phyloP scores from a whole-genome alignment of 2,329 filamentous ascomycete genomes.

The Exophiala sp. region DNA sequence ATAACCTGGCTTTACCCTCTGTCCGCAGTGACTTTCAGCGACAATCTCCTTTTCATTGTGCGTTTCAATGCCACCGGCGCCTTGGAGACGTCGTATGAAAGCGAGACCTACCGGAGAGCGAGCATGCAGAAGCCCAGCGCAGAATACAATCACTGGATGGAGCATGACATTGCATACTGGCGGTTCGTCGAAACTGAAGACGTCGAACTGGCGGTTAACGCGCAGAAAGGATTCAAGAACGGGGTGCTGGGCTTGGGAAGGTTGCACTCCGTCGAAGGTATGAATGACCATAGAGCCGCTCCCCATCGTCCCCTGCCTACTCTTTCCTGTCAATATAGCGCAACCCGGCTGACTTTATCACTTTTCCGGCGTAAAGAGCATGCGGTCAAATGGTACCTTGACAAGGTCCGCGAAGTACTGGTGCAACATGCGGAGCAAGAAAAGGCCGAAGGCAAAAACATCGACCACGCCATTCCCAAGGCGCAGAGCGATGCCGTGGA shows the following conservation, averaged over 20 bases:
- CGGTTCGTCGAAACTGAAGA: slow-evolving; percentile 22
- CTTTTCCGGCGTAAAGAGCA: slow-evolving; percentile 13
- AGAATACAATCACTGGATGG: slow-evolving; percentile 24
- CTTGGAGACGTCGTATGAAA: slow-evolving; percentile 22
- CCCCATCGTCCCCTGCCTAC: not conserved
- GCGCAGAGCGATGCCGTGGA: slow-evolving; percentile 20
- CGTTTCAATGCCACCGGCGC: slow-evolving; percentile 23
- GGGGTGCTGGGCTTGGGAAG: slow-evolving; percentile 19
- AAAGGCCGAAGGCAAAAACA: slow-evolving; percentile 17
- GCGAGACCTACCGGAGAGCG: slow-evolving; percentile 24
- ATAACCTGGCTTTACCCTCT: slow-evolving; percentile 25
- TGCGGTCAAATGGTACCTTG: slow-evolving; percentile 25
- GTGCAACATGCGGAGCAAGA: slow-evolving; percentile 21
- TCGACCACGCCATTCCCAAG: slow-evolving; percentile 23
- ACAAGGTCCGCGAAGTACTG: slow-evolving; percentile 17
- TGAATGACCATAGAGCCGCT: not conserved
- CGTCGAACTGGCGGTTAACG: slow-evolving; percentile 22
- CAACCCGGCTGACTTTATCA: no score
- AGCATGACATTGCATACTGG: slow-evolving; percentile 25
- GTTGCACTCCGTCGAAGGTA: slow-evolving; percentile 22
- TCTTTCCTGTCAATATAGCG: not conserved
- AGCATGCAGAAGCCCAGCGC: slow-evolving; percentile 20
- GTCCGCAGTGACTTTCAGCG: slow-evolving; percentile 22
- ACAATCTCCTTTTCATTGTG: slow-evolving; percentile 25
- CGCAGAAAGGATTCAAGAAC: slow-evolving; percentile 24